Conservation (phyloP, 176 grass and related monocot genomes). For the Carex littledalei region DNA sequence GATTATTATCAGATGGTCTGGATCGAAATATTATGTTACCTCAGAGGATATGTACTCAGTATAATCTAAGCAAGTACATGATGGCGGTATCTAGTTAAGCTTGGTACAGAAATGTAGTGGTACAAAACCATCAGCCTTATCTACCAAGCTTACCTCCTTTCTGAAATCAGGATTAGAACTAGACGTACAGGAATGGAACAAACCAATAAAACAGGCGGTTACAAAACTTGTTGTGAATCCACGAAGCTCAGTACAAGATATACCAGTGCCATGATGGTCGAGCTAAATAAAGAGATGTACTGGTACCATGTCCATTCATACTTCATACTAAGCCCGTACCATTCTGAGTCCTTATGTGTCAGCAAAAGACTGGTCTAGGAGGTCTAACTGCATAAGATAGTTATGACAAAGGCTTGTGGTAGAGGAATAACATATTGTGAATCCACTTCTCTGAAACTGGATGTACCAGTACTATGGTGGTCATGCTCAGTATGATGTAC, state of each 20-base stretch:
- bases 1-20: too few species aligned
- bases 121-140: neutral
- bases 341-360: neutral
- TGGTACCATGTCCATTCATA: neutral
- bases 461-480: neutral
- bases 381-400: neutral
- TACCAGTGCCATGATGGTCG: neutral
- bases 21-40: too few species aligned
- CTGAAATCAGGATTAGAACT: neutral
- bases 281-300: neutral
- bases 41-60: neutral
- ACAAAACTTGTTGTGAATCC: too few species aligned
- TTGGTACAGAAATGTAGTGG: neutral
- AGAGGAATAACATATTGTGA: neutral
- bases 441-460: neutral
- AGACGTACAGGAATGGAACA: neutral
- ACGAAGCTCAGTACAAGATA: neutral
- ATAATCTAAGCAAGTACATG: neutral
- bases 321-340: neutral
- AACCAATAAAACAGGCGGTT: neutral
- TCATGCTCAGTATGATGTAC: neutral
- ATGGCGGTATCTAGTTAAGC: neutral
- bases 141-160: neutral
- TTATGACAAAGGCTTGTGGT: neutral
- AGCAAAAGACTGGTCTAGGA: neutral